phyloP scores from a whole-genome alignment of 305 asterid genomes.

The Fraxinus dipetala region DNA sequence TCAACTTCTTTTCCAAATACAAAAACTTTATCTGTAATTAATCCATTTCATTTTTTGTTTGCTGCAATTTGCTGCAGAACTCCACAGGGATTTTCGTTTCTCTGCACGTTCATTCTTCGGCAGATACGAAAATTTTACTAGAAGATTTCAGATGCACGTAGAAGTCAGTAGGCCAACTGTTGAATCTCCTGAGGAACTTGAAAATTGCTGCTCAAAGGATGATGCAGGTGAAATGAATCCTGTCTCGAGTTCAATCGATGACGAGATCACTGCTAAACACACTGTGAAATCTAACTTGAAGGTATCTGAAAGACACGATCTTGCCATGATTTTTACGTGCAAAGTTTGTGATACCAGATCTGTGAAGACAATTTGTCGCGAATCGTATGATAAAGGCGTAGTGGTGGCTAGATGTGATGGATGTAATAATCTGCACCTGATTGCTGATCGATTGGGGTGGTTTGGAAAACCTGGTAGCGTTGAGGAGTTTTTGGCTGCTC shows the following conservation, averaged over 20 bases:
- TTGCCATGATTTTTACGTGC: constrained; percentile 81
- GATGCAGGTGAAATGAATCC: constrained; percentile 24
- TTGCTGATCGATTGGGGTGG: constrained; percentile 92
- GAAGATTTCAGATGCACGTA: constrained; percentile 48
- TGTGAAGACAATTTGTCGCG: constrained; percentile 66
- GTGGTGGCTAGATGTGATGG: constrained; percentile 88
- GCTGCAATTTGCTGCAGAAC: constrained; percentile 36
- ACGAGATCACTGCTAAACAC: constrained; percentile 33
- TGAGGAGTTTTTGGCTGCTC: constrained; percentile 78
- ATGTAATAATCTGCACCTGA: constrained; percentile 75
- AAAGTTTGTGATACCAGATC: constrained; percentile 75
- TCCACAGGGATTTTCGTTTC: constrained; percentile 31
- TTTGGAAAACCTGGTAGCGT: constrained; percentile 77
- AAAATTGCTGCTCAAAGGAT: constrained; percentile 33
- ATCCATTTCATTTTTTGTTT: not conserved
- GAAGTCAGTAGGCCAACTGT: constrained; percentile 28
- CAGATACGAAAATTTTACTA: constrained; percentile 27
- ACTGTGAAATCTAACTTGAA: constrained; percentile 52
- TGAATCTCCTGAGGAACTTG: constrained; percentile 22
- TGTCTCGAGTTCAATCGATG: constrained; percentile 19
- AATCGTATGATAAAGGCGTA: constrained; percentile 80
- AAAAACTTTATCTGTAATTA: not conserved
- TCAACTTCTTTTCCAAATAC: not conserved
- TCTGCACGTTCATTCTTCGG: constrained; percentile 41
- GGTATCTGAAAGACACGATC: constrained; percentile 67